Evolutionary conservation across 257 asterid genomes (phyloP), one percentile per base, ranked within the genome.

Genomic region (Fraxinus quadrangulata): DNA sequence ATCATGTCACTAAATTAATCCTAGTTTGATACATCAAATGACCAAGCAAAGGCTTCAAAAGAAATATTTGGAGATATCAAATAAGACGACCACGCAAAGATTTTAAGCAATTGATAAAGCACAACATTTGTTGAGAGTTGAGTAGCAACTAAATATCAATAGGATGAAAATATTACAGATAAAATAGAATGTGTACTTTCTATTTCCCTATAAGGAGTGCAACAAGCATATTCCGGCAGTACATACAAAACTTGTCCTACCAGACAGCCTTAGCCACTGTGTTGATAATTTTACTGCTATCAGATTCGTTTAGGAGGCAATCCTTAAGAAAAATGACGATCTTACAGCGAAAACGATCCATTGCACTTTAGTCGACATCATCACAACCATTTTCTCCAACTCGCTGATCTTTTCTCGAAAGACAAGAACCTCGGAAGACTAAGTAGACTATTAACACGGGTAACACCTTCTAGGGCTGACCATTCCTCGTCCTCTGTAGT

Each of bases 391-490:
- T 91, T 95, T 78, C 98, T 87, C 96, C 97, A 89, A 78, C 98
- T 95, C 1, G 82, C 51, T 5, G 97, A 91, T 82, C 94, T 85
- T 80, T 81, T 91, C 61, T 93, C 94, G 39, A 84, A 81, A 36
- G 98, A 87, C 88, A 91, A 82, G 88, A 93, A 89, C 84, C 99
- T 86, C 1, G 99, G 99, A 21, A 96, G 84, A 81, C 99, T 96
- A 21, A 96, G 94, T 59, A 96, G 90, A 83, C 99, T 96, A 75
- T 96, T 96, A 21, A 92, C 99, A 79, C 99, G 86, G 10, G 97
- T 88, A 33, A 96, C 77, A 11, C 99, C 99, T 83, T 92, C 98
- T 0, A 96, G 92, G 2, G 99, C 99, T 6, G 99, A 89, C 99
- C 99, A 96, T 70, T 93, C 99, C 23, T 93, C 98, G 0, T 96